Percentiles rank a stretch among this genome's conserved stretches.
phyloP scores from a whole-genome alignment of 345 rosid genomes.

The Camelina neglecta region DNA sequence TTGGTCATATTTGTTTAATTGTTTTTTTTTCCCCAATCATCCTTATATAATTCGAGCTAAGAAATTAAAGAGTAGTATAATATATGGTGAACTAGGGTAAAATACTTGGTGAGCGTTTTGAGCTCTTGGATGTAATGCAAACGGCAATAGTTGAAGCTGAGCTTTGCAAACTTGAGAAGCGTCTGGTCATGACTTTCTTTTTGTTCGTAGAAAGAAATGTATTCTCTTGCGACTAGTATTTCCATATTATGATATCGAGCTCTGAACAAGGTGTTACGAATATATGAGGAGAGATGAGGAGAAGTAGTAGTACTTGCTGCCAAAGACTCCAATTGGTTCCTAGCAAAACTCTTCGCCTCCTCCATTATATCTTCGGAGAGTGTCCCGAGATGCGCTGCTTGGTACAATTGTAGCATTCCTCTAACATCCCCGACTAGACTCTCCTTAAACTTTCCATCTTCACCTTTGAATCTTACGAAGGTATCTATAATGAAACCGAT shows the following conservation, averaged over 20 bases:
- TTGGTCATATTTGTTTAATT: too few relatives aligned
- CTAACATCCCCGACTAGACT: neutral
- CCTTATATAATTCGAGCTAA: neutral
- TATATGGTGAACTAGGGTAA: neutral
- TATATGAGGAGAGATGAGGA: neutral
- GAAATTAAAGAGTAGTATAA: neutral
- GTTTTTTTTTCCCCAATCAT: too few relatives aligned
- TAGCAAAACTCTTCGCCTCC: neutral
- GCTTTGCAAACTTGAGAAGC: constrained; percentile 24
- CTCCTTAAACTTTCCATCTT: constrained; percentile 13
- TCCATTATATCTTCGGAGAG: constrained; percentile 11
- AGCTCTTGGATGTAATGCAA: constrained; percentile 23
- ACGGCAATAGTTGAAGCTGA: constrained; percentile 1
- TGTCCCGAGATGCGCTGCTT: constrained; percentile 13
- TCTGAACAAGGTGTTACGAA: neutral
- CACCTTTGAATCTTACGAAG: constrained; percentile 1
- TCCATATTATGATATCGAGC: constrained; percentile 21
- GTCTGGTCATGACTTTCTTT: constrained; percentile 11
- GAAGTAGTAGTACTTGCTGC: neutral
- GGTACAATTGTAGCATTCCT: constrained; percentile 5
- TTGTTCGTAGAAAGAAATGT: constrained; percentile 13
- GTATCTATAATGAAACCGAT: neutral
- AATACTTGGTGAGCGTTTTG: neutral
- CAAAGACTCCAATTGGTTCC: constrained; percentile 1
- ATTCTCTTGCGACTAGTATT: constrained; percentile 12